These are phyloP conservation scores for Ziziphus jujuba DNA, from an alignment of 306 rosid species.

Conservation along the genomic window DNA sequence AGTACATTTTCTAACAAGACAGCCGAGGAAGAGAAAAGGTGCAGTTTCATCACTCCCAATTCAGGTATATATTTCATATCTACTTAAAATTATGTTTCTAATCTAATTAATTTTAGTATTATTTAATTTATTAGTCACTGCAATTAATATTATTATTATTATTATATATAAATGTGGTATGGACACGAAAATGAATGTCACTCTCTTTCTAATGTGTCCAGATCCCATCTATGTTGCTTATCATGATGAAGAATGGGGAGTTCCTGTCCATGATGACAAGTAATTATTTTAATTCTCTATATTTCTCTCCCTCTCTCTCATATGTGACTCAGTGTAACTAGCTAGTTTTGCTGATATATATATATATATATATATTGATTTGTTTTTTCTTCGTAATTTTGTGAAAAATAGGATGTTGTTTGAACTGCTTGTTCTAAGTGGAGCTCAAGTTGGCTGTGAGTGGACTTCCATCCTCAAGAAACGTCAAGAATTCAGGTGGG, in stretches of 20 bases:
- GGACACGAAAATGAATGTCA: too few relatives aligned
- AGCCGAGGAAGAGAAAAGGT: slow-evolving; percentile 66
- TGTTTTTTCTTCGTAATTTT: neutral
- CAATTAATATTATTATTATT: too few relatives aligned
- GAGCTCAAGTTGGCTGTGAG: slow-evolving; percentile 98
- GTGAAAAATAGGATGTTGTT: slow-evolving; percentile 62
- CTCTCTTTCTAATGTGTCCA: slow-evolving; percentile 11
- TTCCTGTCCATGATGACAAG: slow-evolving; percentile 97
- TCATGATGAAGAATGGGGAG: slow-evolving; percentile 99
- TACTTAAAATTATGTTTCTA: neutral
- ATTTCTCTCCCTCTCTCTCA: slow-evolving; percentile 8
- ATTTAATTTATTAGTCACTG: too few relatives aligned
- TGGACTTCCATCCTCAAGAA: slow-evolving; percentile 96
- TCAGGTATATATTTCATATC: slow-evolving; percentile 51
- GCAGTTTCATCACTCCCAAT: slow-evolving; percentile 89
- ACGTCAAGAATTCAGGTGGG: slow-evolving; percentile 80
- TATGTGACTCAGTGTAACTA: neutral
- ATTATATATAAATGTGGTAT: too few relatives aligned
- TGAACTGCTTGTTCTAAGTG: slow-evolving; percentile 83
- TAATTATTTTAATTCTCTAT: slow-evolving; percentile 33
- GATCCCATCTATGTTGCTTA: slow-evolving; percentile 96
- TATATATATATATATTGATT: too few relatives aligned
- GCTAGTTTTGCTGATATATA: too few relatives aligned
- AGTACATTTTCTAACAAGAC: slow-evolving; percentile 29
- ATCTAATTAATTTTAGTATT: too few relatives aligned